A percentile compares a stretch with the other conserved stretches of the same genome.
phyloP scores from a whole-genome alignment of 345 rosid species.

The Cochlearia excelsa region DNA sequence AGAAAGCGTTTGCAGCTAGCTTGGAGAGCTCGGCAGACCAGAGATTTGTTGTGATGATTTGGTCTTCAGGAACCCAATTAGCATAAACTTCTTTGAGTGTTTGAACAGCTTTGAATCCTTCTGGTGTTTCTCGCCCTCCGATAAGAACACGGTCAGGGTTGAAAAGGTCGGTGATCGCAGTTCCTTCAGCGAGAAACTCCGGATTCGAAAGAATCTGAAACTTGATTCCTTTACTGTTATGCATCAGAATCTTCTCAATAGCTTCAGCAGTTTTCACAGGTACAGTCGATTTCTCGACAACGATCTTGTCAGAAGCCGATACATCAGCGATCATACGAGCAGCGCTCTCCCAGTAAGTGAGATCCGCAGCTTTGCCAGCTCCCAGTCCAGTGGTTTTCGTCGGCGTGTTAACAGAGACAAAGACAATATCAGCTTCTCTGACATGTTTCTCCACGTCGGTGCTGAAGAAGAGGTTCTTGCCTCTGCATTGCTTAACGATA shows the following conservation, averaged over 20 bases:
- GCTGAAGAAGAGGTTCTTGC: constrained; percentile 83
- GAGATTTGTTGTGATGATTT: constrained; percentile 78
- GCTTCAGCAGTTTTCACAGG: constrained; percentile 95
- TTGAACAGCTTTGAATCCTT: constrained; percentile 67
- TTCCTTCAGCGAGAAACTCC: constrained; percentile 92
- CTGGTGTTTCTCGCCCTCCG: constrained; percentile 89
- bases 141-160: constrained; percentile 83
- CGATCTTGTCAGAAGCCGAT: constrained; percentile 77
- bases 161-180: constrained; percentile 71
- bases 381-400: constrained; percentile 89
- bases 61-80: constrained; percentile 76
- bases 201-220: constrained; percentile 92
- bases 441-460: constrained; percentile 90
- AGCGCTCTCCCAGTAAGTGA: constrained; percentile 94
- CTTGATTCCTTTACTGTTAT: constrained; percentile 88
- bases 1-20: constrained; percentile 90
- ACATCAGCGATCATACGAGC: constrained; percentile 97
- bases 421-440: constrained; percentile 77
- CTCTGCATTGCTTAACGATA: constrained; percentile 78
- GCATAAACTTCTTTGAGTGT: constrained; percentile 80
- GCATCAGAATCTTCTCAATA: constrained; percentile 82
- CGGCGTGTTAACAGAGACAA: constrained; percentile 90
- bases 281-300: constrained; percentile 90
- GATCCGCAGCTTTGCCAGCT: constrained; percentile 95
- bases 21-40: constrained; percentile 97